These are phyloP conservation scores for Edaphochlamys debaryana DNA, from an alignment of 139 green algal genomes.

Conservation along the genomic window DNA sequence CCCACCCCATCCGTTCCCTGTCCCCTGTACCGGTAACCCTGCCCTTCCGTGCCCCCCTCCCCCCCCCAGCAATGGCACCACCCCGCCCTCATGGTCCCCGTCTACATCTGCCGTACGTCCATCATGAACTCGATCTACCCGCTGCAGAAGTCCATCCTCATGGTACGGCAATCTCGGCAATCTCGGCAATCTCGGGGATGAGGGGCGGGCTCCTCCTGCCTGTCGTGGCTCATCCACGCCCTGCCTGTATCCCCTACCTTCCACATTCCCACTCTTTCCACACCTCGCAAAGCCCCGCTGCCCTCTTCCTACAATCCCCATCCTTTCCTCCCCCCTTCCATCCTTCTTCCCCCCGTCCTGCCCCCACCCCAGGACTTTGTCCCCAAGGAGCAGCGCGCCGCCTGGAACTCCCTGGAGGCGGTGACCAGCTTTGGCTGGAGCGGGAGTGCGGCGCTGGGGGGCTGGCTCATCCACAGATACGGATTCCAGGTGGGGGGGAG, in stretches of 20 bases:
- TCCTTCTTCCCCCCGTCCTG: too few species aligned
- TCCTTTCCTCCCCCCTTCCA: too few species aligned
- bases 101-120: conserved; percentile 57
- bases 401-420: conserved; percentile 63
- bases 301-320: not conserved
- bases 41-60: not conserved
- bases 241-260: not conserved
- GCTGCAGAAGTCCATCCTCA: conserved; percentile 62
- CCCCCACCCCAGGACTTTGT: conserved; percentile 45
- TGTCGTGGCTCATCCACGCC: not conserved
- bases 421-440: conserved; percentile 63
- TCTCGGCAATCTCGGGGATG: not conserved
- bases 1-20: not conserved
- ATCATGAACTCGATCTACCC: conserved; percentile 61
- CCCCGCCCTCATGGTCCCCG: conserved; percentile 55
- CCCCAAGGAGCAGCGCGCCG: conserved; percentile 52
- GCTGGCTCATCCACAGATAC: conserved; percentile 59
- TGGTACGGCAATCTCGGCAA: conserved; percentile 3
- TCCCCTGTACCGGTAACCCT: not conserved
- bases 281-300: not conserved
- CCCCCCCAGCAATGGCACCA: conserved; percentile 43
- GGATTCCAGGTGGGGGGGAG: conserved; percentile 44
- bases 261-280: not conserved
- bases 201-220: not conserved
- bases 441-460: conserved; percentile 64